Evolutionary conservation across 192 early-diverging fungal genomes (phyloP).

Genomic region (Pilobolus umbonatus): DNA sequence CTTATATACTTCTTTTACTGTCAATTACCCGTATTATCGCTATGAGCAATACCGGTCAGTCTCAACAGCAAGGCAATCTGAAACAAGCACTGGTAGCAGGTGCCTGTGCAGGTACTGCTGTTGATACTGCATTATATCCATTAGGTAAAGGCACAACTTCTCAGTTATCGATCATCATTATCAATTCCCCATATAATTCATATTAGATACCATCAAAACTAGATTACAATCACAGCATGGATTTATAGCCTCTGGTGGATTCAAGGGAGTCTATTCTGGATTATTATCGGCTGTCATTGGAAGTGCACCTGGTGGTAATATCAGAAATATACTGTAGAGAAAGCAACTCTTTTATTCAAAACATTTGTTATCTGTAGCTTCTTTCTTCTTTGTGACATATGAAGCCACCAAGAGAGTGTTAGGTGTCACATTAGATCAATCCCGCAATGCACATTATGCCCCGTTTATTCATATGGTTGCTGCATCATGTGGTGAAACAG

Average conservation of each 20-base stretch:
- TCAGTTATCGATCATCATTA: background rate
- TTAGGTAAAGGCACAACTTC: slow-evolving; percentile 35
- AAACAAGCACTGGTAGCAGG: slow-evolving; percentile 68
- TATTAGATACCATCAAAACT: slow-evolving; percentile 90
- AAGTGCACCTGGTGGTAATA: slow-evolving; percentile 79
- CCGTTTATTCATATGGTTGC: slow-evolving; percentile 82
- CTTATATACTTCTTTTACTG: background rate
- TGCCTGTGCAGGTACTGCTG: slow-evolving; percentile 85
- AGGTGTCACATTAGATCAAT: slow-evolving; percentile 28
- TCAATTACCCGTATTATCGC: background rate
- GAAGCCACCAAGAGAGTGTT: slow-evolving; percentile 68
- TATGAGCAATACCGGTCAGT: slow-evolving; percentile 10
- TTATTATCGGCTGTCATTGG: slow-evolving; percentile 88
- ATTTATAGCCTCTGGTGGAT: slow-evolving; percentile 81
- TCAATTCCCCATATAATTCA: background rate
- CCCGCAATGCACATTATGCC: slow-evolving; percentile 43
- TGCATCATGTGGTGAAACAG: slow-evolving; percentile 87
- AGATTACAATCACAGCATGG: slow-evolving; percentile 84
- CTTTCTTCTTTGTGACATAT: slow-evolving; percentile 91
- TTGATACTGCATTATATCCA: slow-evolving; percentile 91
- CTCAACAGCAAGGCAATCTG: slow-evolving; percentile 26
- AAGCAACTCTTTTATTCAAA: background rate
- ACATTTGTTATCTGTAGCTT: slow-evolving; percentile 39
- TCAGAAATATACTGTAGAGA: background rate
- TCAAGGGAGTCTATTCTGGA: slow-evolving; percentile 87